A percentile compares a stretch with the other conserved stretches of the same genome.
Conservation (phyloP, 352 stramenopile genomes). For the Pythium dissimile region DNA sequence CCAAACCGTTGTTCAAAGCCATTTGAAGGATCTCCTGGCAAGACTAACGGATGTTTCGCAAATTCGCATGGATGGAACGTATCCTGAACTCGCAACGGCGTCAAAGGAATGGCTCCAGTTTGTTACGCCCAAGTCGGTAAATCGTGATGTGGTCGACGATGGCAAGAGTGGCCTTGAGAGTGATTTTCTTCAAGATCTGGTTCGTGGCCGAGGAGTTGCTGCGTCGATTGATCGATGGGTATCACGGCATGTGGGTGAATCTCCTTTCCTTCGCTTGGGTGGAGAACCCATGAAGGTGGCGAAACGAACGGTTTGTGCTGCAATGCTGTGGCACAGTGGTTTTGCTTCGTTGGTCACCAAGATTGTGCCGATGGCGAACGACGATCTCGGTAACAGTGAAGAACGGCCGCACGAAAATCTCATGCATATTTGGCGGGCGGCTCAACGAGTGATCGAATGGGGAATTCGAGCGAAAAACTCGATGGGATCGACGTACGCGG, state of each 20-base stretch:
- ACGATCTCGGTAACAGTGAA: conserved; percentile 61
- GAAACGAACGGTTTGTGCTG: conserved; percentile 74
- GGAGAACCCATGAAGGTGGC: conserved; percentile 87
- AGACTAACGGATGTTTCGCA: conserved; percentile 40
- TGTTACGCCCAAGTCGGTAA: conserved; percentile 52
- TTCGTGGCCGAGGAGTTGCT: conserved; percentile 55
- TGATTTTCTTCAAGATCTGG: conserved; percentile 66
- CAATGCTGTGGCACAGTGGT: conserved; percentile 88
- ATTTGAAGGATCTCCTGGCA: conserved; percentile 59
- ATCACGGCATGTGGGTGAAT: conserved; percentile 81
- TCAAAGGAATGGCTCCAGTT: conserved; percentile 54
- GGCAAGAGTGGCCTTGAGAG: conserved; percentile 20
- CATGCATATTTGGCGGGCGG: conserved; percentile 88
- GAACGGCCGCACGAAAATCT: conserved; percentile 83
- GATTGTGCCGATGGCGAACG: conserved; percentile 25
- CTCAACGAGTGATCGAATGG: conserved; percentile 87
- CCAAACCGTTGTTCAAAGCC: conserved; percentile 43
- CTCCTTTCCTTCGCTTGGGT: conserved; percentile 70
- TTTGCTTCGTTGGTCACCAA: conserved; percentile 61
- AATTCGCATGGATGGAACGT: conserved; percentile 1
- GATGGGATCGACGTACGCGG: conserved; percentile 79
- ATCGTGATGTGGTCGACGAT: conserved; percentile 3
- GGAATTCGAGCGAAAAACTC: conserved; percentile 87
- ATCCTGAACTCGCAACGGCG: conserved; percentile 32
- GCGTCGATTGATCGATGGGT: conserved; percentile 69